Percentiles rank a stretch among this genome's conserved stretches.
These are phyloP conservation scores for Ceratorhiza oryzae-sativae DNA, from an alignment of 1,284 basidiomycete species.

Conservation along the genomic window DNA sequence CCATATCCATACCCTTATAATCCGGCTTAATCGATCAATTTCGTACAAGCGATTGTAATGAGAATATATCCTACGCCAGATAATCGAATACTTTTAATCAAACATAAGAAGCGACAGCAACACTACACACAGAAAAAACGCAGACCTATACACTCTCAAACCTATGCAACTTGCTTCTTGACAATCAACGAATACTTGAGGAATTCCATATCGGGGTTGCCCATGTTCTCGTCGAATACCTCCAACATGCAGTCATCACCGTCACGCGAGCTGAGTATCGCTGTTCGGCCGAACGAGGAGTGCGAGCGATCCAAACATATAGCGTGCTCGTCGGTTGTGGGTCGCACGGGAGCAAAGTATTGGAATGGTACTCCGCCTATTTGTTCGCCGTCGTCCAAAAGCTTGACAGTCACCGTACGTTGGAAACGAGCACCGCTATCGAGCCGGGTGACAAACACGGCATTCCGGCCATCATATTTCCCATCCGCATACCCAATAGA, in stretches of 20 bases:
- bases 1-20: slow-evolving; percentile 25
- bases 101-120: slow-evolving; percentile 24
- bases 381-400: slow-evolving; percentile 8
- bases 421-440: slow-evolving; percentile 21
- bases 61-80: slow-evolving; percentile 22
- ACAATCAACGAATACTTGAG: slow-evolving; percentile 23
- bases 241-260: slow-evolving; percentile 34
- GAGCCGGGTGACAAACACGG: slow-evolving; percentile 28
- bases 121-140: slow-evolving; percentile 13
- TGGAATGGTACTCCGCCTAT: slow-evolving; percentile 32
- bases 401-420: slow-evolving; percentile 30
- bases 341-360: slow-evolving; percentile 20
- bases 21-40: not conserved
- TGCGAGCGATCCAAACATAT: slow-evolving; percentile 33
- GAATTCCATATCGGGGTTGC: slow-evolving; percentile 36
- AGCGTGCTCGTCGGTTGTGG: slow-evolving; percentile 19
- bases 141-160: not conserved
- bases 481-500: slow-evolving; percentile 24
- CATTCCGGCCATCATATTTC: slow-evolving; percentile 13
- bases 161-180: slow-evolving; percentile 13
- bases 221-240: slow-evolving; percentile 35
- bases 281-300: slow-evolving; percentile 26
- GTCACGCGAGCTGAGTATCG: slow-evolving; percentile 25
- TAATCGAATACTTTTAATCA: slow-evolving; percentile 34
- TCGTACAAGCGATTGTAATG: slow-evolving; percentile 9